Evolutionary conservation across 108 stramenopile genomes (phyloP), one percentile per base, ranked within the genome.

Genomic region (Pseudonitzschia delicatissima): DNA sequence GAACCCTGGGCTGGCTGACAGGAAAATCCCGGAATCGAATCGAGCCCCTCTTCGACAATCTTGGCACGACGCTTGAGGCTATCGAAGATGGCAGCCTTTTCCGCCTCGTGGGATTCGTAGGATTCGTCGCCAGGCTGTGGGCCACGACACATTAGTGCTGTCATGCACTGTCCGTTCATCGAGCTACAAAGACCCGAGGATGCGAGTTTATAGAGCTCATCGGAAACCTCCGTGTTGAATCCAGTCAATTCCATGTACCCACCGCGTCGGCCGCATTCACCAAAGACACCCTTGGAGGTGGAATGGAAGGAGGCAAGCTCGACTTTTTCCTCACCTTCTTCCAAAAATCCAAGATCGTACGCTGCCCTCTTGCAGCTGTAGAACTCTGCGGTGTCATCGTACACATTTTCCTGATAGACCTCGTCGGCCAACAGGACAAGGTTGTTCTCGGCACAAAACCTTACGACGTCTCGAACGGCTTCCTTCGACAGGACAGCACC

Each of bases 331-430:
- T 1, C 15, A 2, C 32, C 32, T 2, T 77, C 62, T 64, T 84
- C 74, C 51, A 86, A 80, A 34, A 87, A 52, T 9, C 87, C 89
- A n/a, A 74, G 44, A 29, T 93, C 90, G 31, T 74, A 66, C 2
- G 93, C 91, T 2, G 94, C 95, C 21, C 90, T 94, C 64, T 91
- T 87, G 72, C 79, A 80, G 44, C 87, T 90, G 63, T 77, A 77
- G 66, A 98, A 99, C 47, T 78, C 48, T 28, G 70, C 77, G 18
- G 68, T 78, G 2, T 93, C 84, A 33, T 80, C 78, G 70, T 96
- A 99, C n/a, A 99, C 88, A 82, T 99, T 99, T 60, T 95, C 91
- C 68, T 99, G 98, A 69, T 99, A 99, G 9, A 99, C 98, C 82
- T 99, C 97, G 68, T 99, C 98, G 1, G 97, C 90, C 28, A 97